These are phyloP conservation scores for Taphrina betulina DNA, from an alignment of 1,139 yeast species.

Conservation along the genomic window DNA sequence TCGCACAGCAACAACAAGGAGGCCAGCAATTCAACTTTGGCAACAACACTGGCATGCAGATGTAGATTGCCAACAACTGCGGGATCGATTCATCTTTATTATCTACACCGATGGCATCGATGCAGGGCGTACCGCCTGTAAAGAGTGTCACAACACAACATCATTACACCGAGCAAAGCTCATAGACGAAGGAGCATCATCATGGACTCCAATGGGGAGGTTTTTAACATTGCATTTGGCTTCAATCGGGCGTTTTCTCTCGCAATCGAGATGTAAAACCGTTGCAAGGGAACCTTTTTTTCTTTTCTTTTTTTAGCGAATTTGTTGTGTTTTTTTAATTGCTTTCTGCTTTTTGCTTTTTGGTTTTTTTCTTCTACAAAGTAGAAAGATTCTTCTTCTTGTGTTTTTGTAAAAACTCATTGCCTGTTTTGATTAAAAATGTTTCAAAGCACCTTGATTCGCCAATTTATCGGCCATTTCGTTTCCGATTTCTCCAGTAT, in stretches of 20 bases:
- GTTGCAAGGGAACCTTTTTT: too few relatives aligned
- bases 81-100: too few relatives aligned
- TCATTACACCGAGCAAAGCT: too few relatives aligned
- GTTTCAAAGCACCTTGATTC: conserved; percentile 18
- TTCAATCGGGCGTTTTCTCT: too few relatives aligned
- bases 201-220: too few relatives aligned
- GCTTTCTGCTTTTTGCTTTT: not conserved
- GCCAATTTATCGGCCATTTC: conserved; percentile 78
- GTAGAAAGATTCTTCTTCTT: not conserved
- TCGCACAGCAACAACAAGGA: conserved; percentile 51
- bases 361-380: conserved; percentile 5
- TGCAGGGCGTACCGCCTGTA: too few relatives aligned
- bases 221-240: too few relatives aligned
- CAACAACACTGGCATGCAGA: conserved; percentile 28
- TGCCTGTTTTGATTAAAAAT: not conserved
- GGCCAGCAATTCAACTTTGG: conserved; percentile 30
- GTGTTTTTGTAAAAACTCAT: not conserved
- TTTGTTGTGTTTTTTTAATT: not conserved
- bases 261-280: too few relatives aligned
- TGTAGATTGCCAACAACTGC: too few relatives aligned
- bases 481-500: conserved; percentile 67
- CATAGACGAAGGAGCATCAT: too few relatives aligned
- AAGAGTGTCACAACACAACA: too few relatives aligned
- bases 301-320: not conserved
- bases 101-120: too few relatives aligned